Evolutionary conservation across 768 basidiomycete genomes (phyloP).

Genomic region (Lentinula boryana): DNA sequence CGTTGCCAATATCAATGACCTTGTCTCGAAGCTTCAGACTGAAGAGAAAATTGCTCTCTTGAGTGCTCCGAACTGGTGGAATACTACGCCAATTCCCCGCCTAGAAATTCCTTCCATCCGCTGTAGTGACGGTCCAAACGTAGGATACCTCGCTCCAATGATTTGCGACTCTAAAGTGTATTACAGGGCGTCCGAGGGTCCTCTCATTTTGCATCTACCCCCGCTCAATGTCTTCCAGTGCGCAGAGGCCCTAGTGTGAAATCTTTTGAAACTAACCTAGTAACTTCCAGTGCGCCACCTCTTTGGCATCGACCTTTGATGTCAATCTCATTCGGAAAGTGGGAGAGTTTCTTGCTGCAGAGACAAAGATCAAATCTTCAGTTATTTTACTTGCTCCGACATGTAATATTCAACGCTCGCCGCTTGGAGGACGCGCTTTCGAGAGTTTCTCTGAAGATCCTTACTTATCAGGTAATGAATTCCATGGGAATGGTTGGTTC

Average conservation of each 20-base stretch:
- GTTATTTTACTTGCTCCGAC: conserved; percentile 66
- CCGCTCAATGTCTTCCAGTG: conserved; percentile 63
- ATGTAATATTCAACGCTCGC: conserved; percentile 68
- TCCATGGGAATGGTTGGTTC: neutral
- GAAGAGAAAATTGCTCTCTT: conserved; percentile 63
- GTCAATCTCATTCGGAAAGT: conserved; percentile 46
- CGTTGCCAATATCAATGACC: conserved; percentile 16
- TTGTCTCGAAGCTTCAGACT: conserved; percentile 46
- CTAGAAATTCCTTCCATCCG: conserved; percentile 61
- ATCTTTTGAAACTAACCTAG: neutral
- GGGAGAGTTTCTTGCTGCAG: conserved; percentile 55
- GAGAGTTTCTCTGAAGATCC: conserved; percentile 82
- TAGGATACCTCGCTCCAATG: conserved; percentile 14
- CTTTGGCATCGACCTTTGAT: conserved; percentile 68
- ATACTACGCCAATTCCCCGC: conserved; percentile 49
- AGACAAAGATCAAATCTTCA: conserved; percentile 61
- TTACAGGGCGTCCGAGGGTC: conserved; percentile 61
- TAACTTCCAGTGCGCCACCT: conserved; percentile 51
- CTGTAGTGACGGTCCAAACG: conserved; percentile 70
- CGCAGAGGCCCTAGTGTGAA: conserved; percentile 9
- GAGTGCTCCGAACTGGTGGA: conserved; percentile 69
- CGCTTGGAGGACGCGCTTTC: conserved; percentile 56
- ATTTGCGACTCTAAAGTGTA: conserved; percentile 1
- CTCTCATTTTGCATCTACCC: conserved; percentile 57
- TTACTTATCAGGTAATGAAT: conserved; percentile 45